A percentile compares a stretch with the other conserved stretches of the same genome.
These are phyloP conservation scores for Fusarium denticulatum DNA, from an alignment of 2,329 filamentous ascomycete species.

Conservation along the genomic window DNA sequence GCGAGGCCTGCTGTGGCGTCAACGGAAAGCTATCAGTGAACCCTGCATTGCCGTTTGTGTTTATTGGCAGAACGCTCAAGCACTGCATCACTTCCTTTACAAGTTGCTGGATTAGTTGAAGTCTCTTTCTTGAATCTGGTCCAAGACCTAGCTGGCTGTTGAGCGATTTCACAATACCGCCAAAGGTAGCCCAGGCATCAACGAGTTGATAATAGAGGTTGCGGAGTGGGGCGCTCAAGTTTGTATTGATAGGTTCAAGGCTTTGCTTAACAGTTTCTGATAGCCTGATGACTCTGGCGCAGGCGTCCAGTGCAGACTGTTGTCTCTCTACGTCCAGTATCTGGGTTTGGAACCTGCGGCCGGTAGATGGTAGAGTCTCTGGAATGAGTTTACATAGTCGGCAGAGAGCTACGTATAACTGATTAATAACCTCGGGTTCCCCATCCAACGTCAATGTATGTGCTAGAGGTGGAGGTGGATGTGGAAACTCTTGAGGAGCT, in stretches of 20 bases:
- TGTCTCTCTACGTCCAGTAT: neutral
- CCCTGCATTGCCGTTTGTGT: no score
- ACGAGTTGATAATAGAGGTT: neutral
- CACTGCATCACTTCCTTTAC: neutral
- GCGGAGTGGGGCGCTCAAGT: neutral
- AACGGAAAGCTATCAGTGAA: neutral
- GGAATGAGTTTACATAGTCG: neutral
- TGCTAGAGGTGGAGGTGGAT: neutral
- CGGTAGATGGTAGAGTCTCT: neutral
- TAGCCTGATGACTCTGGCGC: neutral
- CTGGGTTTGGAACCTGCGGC: neutral
- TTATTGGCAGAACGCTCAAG: neutral
- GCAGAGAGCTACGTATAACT: neutral
- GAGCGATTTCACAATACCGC: neutral
- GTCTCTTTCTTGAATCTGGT: neutral
- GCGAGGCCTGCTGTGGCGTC: neutral
- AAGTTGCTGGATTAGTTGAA: neutral
- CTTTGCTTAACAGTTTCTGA: neutral
- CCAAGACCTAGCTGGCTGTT: neutral
- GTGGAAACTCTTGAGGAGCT: neutral
- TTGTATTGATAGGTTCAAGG: neutral
- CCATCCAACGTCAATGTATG: neutral
- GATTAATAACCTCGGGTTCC: neutral
- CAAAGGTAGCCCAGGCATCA: neutral
- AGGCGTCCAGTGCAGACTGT: neutral